Evolutionary conservation across 495 filamentous ascomycete species (phyloP).

Genomic region (Penicillium subrubescens): DNA sequence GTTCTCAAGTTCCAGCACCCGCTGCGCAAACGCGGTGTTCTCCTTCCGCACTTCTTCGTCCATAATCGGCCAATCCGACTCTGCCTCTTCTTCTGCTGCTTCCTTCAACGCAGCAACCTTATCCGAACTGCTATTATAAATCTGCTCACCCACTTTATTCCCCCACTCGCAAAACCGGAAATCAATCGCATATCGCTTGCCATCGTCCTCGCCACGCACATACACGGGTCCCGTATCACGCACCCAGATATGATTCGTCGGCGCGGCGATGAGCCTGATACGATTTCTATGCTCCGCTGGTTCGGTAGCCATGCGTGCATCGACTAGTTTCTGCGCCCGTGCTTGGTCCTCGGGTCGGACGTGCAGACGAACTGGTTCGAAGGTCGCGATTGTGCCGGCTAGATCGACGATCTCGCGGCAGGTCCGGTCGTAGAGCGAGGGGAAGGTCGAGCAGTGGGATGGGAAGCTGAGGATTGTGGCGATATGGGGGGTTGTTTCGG

Average conservation of each 20-base stretch:
- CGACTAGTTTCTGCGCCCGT: constrained; percentile 22
- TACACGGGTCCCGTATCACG: constrained; percentile 41
- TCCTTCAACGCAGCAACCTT: constrained; percentile 7
- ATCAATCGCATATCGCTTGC: constrained; percentile 30
- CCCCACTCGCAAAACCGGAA: constrained; percentile 43
- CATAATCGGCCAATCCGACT: constrained; percentile 26
- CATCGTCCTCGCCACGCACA: constrained; percentile 24
- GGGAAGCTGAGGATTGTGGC: constrained; percentile 42
- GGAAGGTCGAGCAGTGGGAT: constrained; percentile 30
- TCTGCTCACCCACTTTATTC: constrained; percentile 20
- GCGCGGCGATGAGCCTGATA: constrained; percentile 23
- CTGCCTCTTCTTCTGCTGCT: background rate
- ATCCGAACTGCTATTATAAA: constrained; percentile 20
- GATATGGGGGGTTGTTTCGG: constrained; percentile 31
- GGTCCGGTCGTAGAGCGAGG: constrained; percentile 23
- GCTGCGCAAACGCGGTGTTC: constrained; percentile 31
- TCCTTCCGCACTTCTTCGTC: constrained; percentile 16
- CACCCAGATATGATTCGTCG: constrained; percentile 41
- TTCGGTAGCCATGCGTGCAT: background rate
- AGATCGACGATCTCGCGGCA: constrained; percentile 34
- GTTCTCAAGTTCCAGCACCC: constrained; percentile 28
- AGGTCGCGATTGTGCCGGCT: constrained; percentile 33
- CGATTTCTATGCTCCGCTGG: constrained; percentile 4
- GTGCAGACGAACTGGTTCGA: constrained; percentile 40
- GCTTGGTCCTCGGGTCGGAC: constrained; percentile 28